Percentiles rank a stretch among this genome's conserved stretches.
These are phyloP conservation scores for Mucor mucedo DNA, from an alignment of 371 early-diverging fungal species.

Conservation along the genomic window DNA sequence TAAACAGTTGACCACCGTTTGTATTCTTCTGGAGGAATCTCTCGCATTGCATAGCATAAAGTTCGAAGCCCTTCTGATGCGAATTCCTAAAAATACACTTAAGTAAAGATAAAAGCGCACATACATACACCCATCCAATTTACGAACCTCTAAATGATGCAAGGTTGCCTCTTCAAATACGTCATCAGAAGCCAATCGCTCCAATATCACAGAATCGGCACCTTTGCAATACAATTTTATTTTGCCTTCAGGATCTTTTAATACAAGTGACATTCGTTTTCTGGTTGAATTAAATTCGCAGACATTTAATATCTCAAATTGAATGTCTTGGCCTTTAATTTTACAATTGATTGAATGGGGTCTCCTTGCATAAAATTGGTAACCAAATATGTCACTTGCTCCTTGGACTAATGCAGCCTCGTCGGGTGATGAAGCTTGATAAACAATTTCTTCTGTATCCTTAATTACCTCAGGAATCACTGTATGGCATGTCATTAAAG, in stretches of 20 bases:
- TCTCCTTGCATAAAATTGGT: slow-evolving; percentile 68
- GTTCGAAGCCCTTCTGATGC: slow-evolving; percentile 93
- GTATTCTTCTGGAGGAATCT: slow-evolving; percentile 87
- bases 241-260: slow-evolving; percentile 84
- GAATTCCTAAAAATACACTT: slow-evolving; percentile 60
- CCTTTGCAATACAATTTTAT: slow-evolving; percentile 97
- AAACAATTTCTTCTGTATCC: slow-evolving; percentile 60
- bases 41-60: slow-evolving; percentile 91
- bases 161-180: slow-evolving; percentile 77
- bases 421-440: slow-evolving; percentile 92
- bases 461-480: slow-evolving; percentile 86
- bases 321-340: slow-evolving; percentile 61
- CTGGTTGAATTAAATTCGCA: slow-evolving; percentile 98
- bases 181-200: slow-evolving; percentile 77
- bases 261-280: slow-evolving; percentile 94
- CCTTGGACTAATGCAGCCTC: slow-evolving; percentile 89
- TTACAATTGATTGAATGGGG: slow-evolving; percentile 84
- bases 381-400: slow-evolving; percentile 66
- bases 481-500: slow-evolving; percentile 95
- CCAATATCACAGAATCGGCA: slow-evolving; percentile 96
- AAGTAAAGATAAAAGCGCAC: background rate
- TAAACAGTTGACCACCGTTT: slow-evolving; percentile 78
- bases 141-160: slow-evolving; percentile 68
- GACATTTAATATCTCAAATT: slow-evolving; percentile 89
- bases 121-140: no score